These are phyloP conservation scores for Sugiyamaella paludigena DNA, from an alignment of 1,139 yeast genomes.

Conservation along the genomic window DNA sequence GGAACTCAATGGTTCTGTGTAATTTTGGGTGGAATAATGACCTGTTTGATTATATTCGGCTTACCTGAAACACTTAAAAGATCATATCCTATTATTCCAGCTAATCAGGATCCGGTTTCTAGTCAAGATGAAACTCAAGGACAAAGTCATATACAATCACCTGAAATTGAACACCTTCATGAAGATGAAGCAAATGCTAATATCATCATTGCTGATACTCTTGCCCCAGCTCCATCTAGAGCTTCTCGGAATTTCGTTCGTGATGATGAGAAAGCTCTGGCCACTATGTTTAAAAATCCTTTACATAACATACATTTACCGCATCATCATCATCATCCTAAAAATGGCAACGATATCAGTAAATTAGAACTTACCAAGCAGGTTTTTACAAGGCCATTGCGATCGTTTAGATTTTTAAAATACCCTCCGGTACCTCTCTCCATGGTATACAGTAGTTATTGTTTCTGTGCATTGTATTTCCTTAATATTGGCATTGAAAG, in stretches of 20 bases:
- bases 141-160: not conserved
- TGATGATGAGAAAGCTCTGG: constrained; percentile 8
- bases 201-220: constrained; percentile 9
- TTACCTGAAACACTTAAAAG: constrained; percentile 69
- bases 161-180: too few relatives aligned
- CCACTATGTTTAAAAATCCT: constrained; percentile 2
- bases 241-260: not conserved
- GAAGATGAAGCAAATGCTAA: constrained; percentile 8
- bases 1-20: constrained; percentile 86
- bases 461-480: constrained; percentile 68
- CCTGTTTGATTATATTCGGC: constrained; percentile 49
- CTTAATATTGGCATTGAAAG: constrained; percentile 72
- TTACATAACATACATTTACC: not conserved
- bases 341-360: not conserved
- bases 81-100: constrained; percentile 5
- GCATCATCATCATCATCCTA: constrained; percentile 2
- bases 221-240: constrained; percentile 9
- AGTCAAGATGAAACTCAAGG: not conserved
- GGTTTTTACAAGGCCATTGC: constrained; percentile 38
- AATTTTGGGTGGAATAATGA: constrained; percentile 58
- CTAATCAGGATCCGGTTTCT: constrained; percentile 1
- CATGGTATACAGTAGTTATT: constrained; percentile 60
- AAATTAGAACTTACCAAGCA: constrained; percentile 7
- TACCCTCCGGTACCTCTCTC: constrained; percentile 76
- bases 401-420: constrained; percentile 27